These are phyloP conservation scores for Solanum neorickii DNA, from an alignment of 257 asterid species.

Conservation along the genomic window DNA sequence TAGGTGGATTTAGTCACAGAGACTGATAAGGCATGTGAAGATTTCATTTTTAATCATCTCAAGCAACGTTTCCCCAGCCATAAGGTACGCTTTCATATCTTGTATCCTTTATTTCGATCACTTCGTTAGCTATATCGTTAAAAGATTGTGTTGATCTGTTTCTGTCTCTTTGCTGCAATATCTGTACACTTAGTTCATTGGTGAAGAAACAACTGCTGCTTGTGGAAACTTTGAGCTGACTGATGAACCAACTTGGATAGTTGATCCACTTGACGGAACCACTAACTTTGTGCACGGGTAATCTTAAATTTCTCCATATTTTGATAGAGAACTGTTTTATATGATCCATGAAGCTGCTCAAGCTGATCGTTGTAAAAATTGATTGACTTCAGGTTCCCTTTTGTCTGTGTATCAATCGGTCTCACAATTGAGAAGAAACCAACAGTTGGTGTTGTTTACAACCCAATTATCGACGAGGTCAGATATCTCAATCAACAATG, in stretches of 20 bases:
- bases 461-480: conserved; percentile 86
- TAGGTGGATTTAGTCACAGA: conserved; percentile 97
- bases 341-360: background rate
- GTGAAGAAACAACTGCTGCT: conserved; percentile 97
- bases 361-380: background rate
- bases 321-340: background rate
- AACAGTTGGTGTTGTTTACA: conserved; percentile 75
- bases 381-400: conserved; percentile 52
- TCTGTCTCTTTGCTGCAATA: background rate
- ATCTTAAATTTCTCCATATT: background rate
- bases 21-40: conserved; percentile 89
- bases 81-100: conserved; percentile 30
- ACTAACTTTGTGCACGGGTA: conserved; percentile 97
- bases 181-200: conserved; percentile 51
- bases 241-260: conserved; percentile 94
- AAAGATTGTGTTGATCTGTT: background rate
- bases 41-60: conserved; percentile 56
- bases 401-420: conserved; percentile 84
- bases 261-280: conserved; percentile 96
- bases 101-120: background rate
- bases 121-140: background rate
- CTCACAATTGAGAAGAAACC: conserved; percentile 65
- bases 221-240: conserved; percentile 60
- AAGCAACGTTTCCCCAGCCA: conserved; percentile 58
- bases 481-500: background rate